Conservation (phyloP, 371 early-diverging fungal species). For the Mucor saturninus region DNA sequence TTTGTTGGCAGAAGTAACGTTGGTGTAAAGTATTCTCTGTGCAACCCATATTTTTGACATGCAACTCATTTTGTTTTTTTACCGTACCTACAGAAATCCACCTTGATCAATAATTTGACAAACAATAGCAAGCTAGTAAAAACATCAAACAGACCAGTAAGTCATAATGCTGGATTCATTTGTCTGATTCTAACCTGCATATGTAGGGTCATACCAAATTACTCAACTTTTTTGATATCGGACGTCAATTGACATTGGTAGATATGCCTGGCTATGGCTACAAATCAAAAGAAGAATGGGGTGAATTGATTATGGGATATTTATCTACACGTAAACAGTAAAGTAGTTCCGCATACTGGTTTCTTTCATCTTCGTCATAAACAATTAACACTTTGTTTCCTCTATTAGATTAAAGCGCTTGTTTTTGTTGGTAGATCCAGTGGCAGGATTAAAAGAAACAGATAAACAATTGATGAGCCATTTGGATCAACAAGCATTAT, state of each 20-base stretch:
- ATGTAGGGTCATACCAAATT: conserved; percentile 71
- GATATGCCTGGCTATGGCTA: conserved; percentile 88
- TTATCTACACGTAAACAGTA: conserved; percentile 63
- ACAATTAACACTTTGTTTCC: no score
- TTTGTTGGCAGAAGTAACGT: conserved; percentile 84
- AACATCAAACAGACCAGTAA: conserved; percentile 75
- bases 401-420: conserved; percentile 59
- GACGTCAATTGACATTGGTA: conserved; percentile 63
- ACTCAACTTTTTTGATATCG: conserved; percentile 74
- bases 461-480: conserved; percentile 65
- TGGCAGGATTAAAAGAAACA: conserved; percentile 70
- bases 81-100: conserved; percentile 59
- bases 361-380: neutral
- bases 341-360: conserved; percentile 9
- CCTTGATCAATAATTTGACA: conserved; percentile 69
- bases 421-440: conserved; percentile 71
- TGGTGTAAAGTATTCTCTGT: conserved; percentile 44
- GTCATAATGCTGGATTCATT: neutral
- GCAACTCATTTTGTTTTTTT: neutral
- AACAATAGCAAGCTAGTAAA: conserved; percentile 67
- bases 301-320: conserved; percentile 69
- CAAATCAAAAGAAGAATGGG: conserved; percentile 76
- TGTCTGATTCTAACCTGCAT: neutral
- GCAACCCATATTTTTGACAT: neutral
- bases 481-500: conserved; percentile 58